Percentiles rank a stretch among this genome's conserved stretches.
Conservation (phyloP, 352 stramenopile genomes). For the Phytopythium montanum region DNA sequence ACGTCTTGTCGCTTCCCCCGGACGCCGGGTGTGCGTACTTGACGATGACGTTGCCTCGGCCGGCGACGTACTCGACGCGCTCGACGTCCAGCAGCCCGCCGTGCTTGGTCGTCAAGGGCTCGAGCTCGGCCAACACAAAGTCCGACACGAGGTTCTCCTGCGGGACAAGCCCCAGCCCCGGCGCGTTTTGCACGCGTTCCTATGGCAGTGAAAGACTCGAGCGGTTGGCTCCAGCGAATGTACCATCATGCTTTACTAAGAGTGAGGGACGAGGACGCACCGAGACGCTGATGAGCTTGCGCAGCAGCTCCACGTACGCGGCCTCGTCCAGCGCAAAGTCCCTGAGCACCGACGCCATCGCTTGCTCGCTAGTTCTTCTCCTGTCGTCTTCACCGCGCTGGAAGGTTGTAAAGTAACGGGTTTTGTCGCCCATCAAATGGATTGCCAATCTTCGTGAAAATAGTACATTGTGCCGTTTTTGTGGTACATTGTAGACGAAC, state of each 20-base stretch:
- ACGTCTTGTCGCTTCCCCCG: slow-evolving; percentile 46
- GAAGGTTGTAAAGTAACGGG: neutral
- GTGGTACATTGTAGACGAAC: no score
- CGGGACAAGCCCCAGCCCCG: slow-evolving; percentile 46
- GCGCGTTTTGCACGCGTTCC: slow-evolving; percentile 26
- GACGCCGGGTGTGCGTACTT: slow-evolving; percentile 68
- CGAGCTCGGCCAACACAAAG: slow-evolving; percentile 81
- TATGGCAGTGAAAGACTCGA: neutral
- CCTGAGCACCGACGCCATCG: slow-evolving; percentile 20
- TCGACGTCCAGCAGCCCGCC: slow-evolving; percentile 64
- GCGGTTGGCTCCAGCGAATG: no score
- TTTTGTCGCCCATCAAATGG: no score
- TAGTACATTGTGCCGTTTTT: no score
- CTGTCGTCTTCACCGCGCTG: neutral
- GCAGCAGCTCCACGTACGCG: slow-evolving; percentile 64
- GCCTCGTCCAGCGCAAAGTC: slow-evolving; percentile 48
- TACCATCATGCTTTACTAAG: neutral
- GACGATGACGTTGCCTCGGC: slow-evolving; percentile 91
- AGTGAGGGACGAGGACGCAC: neutral
- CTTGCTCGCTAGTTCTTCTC: neutral
- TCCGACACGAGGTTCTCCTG: slow-evolving; percentile 86
- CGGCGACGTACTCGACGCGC: slow-evolving; percentile 78
- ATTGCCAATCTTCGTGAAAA: neutral
- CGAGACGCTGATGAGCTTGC: slow-evolving; percentile 70
- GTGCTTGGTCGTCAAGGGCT: slow-evolving; percentile 75